Base-by-base conservation (phyloP, 768 basidiomycete genomes). In the Chlorophyllum brunneum region DNA sequence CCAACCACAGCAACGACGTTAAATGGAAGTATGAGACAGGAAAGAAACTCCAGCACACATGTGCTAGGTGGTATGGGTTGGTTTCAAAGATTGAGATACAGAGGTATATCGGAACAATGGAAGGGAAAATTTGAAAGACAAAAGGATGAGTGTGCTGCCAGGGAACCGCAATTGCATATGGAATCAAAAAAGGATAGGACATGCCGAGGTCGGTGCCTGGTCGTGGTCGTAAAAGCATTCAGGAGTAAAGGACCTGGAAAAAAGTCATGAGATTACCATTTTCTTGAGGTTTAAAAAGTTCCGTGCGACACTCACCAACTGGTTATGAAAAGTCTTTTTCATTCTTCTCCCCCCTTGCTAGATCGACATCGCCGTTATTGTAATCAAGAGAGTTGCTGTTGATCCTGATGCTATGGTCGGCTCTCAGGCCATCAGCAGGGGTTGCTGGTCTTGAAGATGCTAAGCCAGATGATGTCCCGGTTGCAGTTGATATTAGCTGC, bases 401-500 rank as follows among this genome's bases (percentile, higher is more conserved):
- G 52, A 67, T 61, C 6, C 63, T 61, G 23, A 62, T 61, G 44
- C 61, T 63, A 11, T 53, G 43, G 48, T 81, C 77, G 29, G 63
- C 65, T 52, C 73, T 71, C 27, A 78, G 70, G 55, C 82, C 77
- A 56, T 70, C 77, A 27, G 75, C 73, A 1, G 88, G 88, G 4
- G 88, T 92, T 15, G 77, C 83, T 10, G 88, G 88, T 54, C 88
- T 79, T 46, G 88, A 90, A 4, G 85, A 78, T 11, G 78, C 78
- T 30, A 84, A 65, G 2, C 85, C 87, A 11, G 83, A 83, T 1
- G 86, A 85, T 20, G 88, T 88, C 2, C 80, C 85, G 0, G 87
- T 88, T 13, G 83, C 86, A 4, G 88, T 90, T 26, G 85, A 80
- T 10, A 79, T 75, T 48, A 83, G 73, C 3, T 86, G 83, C 57